phyloP scores from a whole-genome alignment of 2,329 filamentous ascomycete genomes.

The Colletotrichum limetticola region DNA sequence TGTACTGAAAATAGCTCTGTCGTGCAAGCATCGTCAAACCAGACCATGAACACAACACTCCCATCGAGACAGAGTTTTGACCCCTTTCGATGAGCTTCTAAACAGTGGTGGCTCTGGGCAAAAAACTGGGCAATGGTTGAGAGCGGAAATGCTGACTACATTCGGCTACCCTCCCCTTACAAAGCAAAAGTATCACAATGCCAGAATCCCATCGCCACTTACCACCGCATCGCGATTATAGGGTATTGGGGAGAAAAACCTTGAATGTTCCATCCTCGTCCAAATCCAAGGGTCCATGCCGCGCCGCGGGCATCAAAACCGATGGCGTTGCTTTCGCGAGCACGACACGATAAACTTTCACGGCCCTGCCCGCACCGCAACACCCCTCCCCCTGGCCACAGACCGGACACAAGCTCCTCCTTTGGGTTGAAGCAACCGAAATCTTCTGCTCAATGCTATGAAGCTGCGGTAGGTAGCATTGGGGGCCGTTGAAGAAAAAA shows the following conservation, averaged over 20 bases:
- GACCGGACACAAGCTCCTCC: constrained; percentile 1
- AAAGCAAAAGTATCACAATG: background rate
- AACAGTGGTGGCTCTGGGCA: background rate
- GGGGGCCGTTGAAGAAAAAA: background rate
- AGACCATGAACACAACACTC: background rate
- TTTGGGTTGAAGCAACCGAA: constrained; percentile 2
- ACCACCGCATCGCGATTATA: background rate
- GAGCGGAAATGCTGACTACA: background rate
- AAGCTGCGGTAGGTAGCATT: background rate
- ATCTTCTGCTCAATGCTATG: background rate
- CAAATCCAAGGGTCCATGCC: constrained; percentile 5
- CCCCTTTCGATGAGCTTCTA: background rate
- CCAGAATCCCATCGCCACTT: constrained; percentile 14
- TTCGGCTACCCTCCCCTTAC: background rate
- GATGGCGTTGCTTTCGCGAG: background rate
- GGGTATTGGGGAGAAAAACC: constrained; percentile 1
- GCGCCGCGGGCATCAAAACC: background rate
- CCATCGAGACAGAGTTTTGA: background rate
- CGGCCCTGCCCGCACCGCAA: constrained; percentile 24
- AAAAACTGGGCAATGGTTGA: no score
- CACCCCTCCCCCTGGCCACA: background rate
- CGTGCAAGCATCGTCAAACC: background rate
- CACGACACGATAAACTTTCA: constrained; percentile 13
- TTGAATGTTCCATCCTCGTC: constrained; percentile 12
- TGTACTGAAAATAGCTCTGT: background rate